Evolutionary conservation across 208 protist species (phyloP), one percentile per base, ranked within the genome.

Genomic region (Crithidia thermophila): DNA sequence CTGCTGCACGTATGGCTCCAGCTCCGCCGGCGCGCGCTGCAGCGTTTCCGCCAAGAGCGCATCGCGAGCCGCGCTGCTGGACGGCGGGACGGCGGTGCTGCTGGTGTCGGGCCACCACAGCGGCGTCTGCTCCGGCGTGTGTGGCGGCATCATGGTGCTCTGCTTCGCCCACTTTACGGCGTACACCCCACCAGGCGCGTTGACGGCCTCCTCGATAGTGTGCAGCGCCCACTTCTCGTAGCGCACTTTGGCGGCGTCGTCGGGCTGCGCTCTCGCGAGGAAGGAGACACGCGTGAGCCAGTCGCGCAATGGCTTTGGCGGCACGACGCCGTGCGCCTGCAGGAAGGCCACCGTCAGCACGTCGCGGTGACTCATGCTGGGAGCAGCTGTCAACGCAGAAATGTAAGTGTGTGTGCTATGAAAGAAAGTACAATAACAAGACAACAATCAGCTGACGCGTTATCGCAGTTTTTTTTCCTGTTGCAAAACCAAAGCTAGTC

Each of bases 201-300:
- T 61, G 36, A 81, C 37, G 0, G 84, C 82, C 4, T 87, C 74
- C 55, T 93, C 84, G 28, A 95, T 61, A 9, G 71, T 67, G 30
- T 65, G 52, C 36, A 95, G 34, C 0, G 77, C 90, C 87, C 90
- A 95, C 7, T 70, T 37, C 49, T 89, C 84, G 55, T 95, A 95
- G 20, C 73, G 73, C 36, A 72, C 56, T 25, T 69, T 68, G 39
- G 84, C 82, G 13, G 49, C 75, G 13, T 63, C 72, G 23, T 55
- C 75, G 20, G 57, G 34, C 51, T 85, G 72, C 16, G 82, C 79
- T 31, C 80, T 77, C 1, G 85, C 75, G 7, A 93, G 10, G 46
- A 88, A 91, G 0, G 76, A 75, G 5, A 84, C 90, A 8, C 82
- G 62, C 11, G 77, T 82, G 18, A 95, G 62, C 87, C 90, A 95